A percentile compares a stretch with the other conserved stretches of the same genome.
Evolutionary conservation across 2,329 filamentous ascomycete genomes (phyloP).

Genomic region (Diaporthe ilicicola): DNA sequence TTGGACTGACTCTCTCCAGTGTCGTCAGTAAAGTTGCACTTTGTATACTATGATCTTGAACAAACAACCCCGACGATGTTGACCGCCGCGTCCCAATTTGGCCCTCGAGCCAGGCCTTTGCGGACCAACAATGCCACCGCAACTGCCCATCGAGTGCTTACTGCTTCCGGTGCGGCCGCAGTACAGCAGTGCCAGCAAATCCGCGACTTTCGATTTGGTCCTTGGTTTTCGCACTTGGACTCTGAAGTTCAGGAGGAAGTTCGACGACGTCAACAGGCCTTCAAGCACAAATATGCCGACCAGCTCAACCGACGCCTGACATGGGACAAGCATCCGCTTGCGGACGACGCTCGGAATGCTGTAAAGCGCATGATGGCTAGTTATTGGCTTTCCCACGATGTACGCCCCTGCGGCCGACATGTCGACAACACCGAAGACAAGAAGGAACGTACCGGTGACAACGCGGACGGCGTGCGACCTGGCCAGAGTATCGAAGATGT

Average conservation of each 20-base stretch:
- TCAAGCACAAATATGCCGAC: conserved; percentile 57
- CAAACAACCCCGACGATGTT: conserved; percentile 42
- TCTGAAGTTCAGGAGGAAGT: conserved; percentile 51
- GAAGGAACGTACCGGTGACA: conserved; percentile 47
- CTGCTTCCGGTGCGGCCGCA: conserved; percentile 35
- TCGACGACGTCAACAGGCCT: conserved; percentile 51
- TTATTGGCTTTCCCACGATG: conserved; percentile 46
- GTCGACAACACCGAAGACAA: conserved; percentile 44
- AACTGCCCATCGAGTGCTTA: conserved; percentile 30
- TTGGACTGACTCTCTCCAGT: background rate
- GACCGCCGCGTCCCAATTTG: conserved; percentile 42
- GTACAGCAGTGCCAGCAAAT: conserved; percentile 47
- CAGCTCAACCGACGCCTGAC: conserved; percentile 52
- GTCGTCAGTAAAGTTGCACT: background rate
- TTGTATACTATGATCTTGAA: conserved; percentile 19
- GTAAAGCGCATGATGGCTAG: conserved; percentile 53
- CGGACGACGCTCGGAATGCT: conserved; percentile 46
- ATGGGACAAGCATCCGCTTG: conserved; percentile 53
- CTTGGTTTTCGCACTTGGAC: conserved; percentile 55
- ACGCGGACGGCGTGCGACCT: conserved; percentile 47
- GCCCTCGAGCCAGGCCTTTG: conserved; percentile 40
- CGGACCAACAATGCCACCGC: conserved; percentile 34
- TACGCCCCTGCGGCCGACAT: conserved; percentile 43
- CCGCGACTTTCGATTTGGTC: conserved; percentile 58
- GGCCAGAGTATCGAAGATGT: conserved; percentile 54